These are phyloP conservation scores for Fraxinus albicans DNA, from an alignment of 305 asterid species.

Conservation along the genomic window DNA sequence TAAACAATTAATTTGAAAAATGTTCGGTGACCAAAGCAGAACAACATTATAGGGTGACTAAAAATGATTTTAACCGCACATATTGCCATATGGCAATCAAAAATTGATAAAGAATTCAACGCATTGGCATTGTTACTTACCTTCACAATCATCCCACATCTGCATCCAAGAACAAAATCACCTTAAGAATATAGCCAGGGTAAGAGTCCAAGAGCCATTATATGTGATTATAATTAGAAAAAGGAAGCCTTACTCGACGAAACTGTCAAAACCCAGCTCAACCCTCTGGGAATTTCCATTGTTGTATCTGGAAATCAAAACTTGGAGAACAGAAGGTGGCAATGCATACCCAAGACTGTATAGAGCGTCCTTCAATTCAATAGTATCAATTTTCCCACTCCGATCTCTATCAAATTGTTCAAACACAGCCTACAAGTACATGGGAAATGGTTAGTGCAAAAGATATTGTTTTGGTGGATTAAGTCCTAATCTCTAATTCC, in stretches of 20 bases:
- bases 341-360: conserved; percentile 72
- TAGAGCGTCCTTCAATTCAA: conserved; percentile 74
- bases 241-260: conserved; percentile 67
- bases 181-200: background rate
- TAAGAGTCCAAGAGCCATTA: conserved; percentile 5
- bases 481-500: background rate
- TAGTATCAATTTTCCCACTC: conserved; percentile 72
- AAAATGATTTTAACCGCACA: background rate
- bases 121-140: conserved; percentile 33
- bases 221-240: background rate
- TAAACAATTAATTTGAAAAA: background rate
- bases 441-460: background rate
- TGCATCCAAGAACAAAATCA: conserved; percentile 33
- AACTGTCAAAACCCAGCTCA: conserved; percentile 70
- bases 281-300: conserved; percentile 59
- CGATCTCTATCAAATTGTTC: conserved; percentile 78
- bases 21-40: background rate
- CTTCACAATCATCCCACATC: conserved; percentile 91
- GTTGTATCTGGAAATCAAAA: conserved; percentile 68
- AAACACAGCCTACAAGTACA: conserved; percentile 50
- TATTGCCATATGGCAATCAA: background rate
- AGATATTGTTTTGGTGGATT: background rate
- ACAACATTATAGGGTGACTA: background rate
- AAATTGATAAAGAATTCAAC: background rate
- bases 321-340: conserved; percentile 70